phyloP scores from a whole-genome alignment of 495 filamentous ascomycete species.

The Neurospora sp. region DNA sequence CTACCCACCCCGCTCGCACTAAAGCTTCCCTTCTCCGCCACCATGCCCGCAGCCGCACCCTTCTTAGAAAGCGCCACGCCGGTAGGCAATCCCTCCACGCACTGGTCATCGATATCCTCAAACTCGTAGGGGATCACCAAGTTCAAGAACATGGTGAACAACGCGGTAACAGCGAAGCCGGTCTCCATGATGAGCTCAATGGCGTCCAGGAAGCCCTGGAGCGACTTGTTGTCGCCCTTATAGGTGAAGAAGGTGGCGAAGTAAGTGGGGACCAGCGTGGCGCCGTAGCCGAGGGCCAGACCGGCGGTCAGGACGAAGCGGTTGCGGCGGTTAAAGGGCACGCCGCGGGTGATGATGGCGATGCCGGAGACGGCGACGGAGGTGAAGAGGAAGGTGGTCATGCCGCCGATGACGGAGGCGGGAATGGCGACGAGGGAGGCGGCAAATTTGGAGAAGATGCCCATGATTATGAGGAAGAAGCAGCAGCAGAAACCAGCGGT shows the following conservation, averaged over 20 bases:
- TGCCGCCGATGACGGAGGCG: conserved; percentile 70
- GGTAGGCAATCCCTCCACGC: neutral
- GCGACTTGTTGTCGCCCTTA: conserved; percentile 54
- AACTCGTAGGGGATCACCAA: conserved; percentile 62
- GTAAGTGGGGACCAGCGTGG: conserved; percentile 72
- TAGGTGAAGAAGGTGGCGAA: conserved; percentile 69
- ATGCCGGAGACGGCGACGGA: conserved; percentile 80
- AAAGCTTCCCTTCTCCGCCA: neutral
- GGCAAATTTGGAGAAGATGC: conserved; percentile 88
- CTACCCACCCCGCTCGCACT: neutral
- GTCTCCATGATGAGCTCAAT: conserved; percentile 75
- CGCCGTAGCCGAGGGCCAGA: conserved; percentile 67
- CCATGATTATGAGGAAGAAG: conserved; percentile 80
- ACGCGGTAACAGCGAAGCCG: conserved; percentile 62
- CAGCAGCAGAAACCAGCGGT: conserved; percentile 67
- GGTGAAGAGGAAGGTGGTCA: conserved; percentile 88
- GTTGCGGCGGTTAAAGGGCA: conserved; percentile 75
- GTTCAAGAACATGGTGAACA: conserved; percentile 65
- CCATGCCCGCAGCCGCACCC: neutral
- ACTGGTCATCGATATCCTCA: conserved; percentile 31
- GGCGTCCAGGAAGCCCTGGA: conserved; percentile 74
- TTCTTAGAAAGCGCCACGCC: neutral
- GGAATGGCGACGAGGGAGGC: conserved; percentile 80
- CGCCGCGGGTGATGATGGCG: conserved; percentile 63
- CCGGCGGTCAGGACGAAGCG: conserved; percentile 79